Conservation (phyloP, 1,139 yeast genomes). For the Pichia sp. region DNA sequence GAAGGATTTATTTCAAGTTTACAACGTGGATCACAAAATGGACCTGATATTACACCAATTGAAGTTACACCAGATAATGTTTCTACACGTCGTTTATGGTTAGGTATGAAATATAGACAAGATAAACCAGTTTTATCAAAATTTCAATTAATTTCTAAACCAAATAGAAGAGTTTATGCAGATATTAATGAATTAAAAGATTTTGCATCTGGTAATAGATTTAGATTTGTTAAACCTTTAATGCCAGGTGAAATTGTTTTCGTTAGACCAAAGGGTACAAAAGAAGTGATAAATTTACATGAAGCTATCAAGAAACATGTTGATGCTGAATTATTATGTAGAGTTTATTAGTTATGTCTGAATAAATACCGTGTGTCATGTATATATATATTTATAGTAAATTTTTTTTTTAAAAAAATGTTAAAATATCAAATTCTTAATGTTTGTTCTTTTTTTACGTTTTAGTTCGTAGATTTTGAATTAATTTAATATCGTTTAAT, state of each 20-base stretch:
- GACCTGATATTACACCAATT: constrained; percentile 71
- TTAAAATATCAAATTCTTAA: too few relatives aligned
- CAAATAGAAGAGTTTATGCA: constrained; percentile 69
- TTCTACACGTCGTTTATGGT: constrained; percentile 82
- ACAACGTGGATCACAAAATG: constrained; percentile 82
- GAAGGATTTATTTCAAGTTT: constrained; percentile 85
- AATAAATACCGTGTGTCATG: not conserved
- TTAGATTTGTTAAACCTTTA: constrained; percentile 70
- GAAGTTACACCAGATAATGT: constrained; percentile 88
- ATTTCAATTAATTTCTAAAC: constrained; percentile 73
- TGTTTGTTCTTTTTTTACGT: too few relatives aligned
- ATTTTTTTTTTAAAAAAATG: too few relatives aligned
- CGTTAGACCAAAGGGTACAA: constrained; percentile 44
- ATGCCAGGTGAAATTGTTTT: constrained; percentile 89
- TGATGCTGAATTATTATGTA: constrained; percentile 75
- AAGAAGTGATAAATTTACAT: constrained; percentile 63
- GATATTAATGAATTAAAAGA: constrained; percentile 58
- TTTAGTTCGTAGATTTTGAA: too few relatives aligned
- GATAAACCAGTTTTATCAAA: constrained; percentile 69
- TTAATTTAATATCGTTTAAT: too few relatives aligned
- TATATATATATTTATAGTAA: not conserved
- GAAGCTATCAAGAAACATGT: constrained; percentile 76
- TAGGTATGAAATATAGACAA: constrained; percentile 82
- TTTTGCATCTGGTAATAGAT: constrained; percentile 69
- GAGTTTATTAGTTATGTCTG: constrained; percentile 39